A percentile compares a stretch with the other conserved stretches of the same genome.
These are phyloP conservation scores for Omphalotus guepiniiformis DNA, from an alignment of 768 basidiomycete species.

Conservation along the genomic window DNA sequence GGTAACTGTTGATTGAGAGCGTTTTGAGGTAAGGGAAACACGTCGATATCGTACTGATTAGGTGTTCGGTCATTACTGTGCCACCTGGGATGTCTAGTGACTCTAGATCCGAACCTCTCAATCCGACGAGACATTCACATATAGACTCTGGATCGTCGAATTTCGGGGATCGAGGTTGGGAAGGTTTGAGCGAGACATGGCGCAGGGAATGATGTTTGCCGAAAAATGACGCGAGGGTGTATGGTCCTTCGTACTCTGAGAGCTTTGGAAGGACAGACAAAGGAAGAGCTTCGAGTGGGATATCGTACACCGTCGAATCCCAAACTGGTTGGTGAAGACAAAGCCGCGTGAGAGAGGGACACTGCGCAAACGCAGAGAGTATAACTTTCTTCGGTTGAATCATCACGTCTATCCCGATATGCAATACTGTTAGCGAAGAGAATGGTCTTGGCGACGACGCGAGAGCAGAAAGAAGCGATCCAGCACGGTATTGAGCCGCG, in stretches of 20 bases:
- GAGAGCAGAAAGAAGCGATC: background rate
- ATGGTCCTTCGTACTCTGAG: too few species aligned
- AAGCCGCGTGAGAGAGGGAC: too few species aligned
- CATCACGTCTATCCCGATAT: background rate
- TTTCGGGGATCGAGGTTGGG: background rate
- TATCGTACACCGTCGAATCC: too few species aligned
- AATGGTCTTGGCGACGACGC: background rate
- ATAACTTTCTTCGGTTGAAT: too few species aligned
- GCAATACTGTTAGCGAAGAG: background rate
- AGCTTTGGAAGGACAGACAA: too few species aligned
- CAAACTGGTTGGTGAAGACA: too few species aligned
- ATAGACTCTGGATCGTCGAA: background rate
- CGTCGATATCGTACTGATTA: background rate
- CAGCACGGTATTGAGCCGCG: background rate
- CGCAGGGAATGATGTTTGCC: too few species aligned
- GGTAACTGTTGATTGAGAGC: background rate
- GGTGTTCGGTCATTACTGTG: background rate
- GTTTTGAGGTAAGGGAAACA: background rate
- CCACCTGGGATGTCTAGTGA: background rate
- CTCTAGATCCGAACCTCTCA: background rate
- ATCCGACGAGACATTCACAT: background rate
- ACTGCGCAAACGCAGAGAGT: too few species aligned
- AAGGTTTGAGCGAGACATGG: too few species aligned
- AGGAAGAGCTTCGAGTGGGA: too few species aligned
- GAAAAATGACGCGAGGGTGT: background rate